These are phyloP conservation scores for Tuber aestivum DNA, from an alignment of 495 filamentous ascomycete genomes.

Conservation along the genomic window DNA sequence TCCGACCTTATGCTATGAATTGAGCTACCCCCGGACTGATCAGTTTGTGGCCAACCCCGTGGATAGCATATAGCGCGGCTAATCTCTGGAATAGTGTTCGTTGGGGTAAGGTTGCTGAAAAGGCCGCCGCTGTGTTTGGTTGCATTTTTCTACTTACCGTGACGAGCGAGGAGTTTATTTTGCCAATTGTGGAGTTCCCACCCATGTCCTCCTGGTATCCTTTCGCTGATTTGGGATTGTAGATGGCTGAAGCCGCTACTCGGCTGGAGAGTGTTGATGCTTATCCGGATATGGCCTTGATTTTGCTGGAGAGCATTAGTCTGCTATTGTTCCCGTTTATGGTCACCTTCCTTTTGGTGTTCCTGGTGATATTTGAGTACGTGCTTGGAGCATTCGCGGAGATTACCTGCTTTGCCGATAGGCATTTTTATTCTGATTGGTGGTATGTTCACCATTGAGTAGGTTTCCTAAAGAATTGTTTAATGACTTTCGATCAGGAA, in stretches of 20 bases:
- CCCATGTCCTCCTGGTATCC: neutral
- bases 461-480: neutral
- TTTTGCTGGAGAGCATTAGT: constrained; percentile 87
- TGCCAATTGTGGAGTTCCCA: constrained; percentile 60
- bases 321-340: constrained; percentile 95
- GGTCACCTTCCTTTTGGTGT: constrained; percentile 89
- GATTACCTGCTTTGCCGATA: constrained; percentile 86
- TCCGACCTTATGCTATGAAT: constrained; percentile 93
- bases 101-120: constrained; percentile 78
- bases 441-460: constrained; percentile 49
- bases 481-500: constrained; percentile 44
- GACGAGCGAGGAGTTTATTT: constrained; percentile 89
- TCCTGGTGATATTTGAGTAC: constrained; percentile 97
- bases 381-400: constrained; percentile 91
- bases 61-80: neutral
- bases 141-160: constrained; percentile 93
- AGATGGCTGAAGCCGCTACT: constrained; percentile 58
- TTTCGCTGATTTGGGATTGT: constrained; percentile 6
- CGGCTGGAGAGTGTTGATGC: constrained; percentile 58
- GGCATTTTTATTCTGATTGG: constrained; percentile 96
- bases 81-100: constrained; percentile 47
- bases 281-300: constrained; percentile 61
- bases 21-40: constrained; percentile 83
- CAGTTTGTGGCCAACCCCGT: constrained; percentile 7
- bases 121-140: constrained; percentile 85